phyloP scores from a whole-genome alignment of 2,329 filamentous ascomycete species.

The Magnaporthiopsis rhizophila region DNA sequence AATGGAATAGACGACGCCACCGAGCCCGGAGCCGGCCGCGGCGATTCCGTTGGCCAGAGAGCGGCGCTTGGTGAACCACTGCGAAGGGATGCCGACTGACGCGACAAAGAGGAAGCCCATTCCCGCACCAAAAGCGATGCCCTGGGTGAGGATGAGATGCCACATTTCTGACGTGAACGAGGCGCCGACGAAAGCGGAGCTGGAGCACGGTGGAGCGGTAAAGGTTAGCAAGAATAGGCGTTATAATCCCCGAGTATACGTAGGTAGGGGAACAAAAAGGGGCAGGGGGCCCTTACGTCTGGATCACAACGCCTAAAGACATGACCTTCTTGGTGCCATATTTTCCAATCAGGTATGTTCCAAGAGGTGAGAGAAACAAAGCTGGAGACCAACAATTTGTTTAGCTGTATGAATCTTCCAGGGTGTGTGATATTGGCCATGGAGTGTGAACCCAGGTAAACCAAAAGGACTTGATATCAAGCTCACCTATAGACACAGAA shows the following conservation, averaged over 20 bases:
- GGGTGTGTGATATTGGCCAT: too few relatives aligned
- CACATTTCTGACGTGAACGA: constrained; percentile 62
- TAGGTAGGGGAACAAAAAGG: neutral
- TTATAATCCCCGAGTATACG: too few relatives aligned
- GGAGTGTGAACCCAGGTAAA: neutral
- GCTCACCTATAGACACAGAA: constrained; percentile 46
- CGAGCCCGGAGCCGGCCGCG: constrained; percentile 64
- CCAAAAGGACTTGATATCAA: neutral
- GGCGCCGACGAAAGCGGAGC: constrained; percentile 56
- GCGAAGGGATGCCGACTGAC: constrained; percentile 57
- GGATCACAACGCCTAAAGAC: constrained; percentile 54
- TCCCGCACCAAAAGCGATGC: constrained; percentile 67
- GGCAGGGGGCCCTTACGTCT: constrained; percentile 34
- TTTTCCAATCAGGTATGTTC: constrained; percentile 50
- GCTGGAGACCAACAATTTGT: constrained; percentile 28
- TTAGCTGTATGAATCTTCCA: neutral
- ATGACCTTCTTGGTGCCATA: constrained; percentile 59
- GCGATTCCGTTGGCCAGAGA: constrained; percentile 63
- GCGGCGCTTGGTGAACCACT: constrained; percentile 65
- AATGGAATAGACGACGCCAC: constrained; percentile 64
- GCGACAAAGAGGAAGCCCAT: constrained; percentile 71
- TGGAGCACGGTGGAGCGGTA: constrained; percentile 11
- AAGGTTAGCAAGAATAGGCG: neutral
- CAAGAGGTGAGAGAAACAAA: constrained; percentile 60
- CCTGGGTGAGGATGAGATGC: constrained; percentile 70